These are phyloP conservation scores for Colletotrichum tanaceti DNA, from an alignment of 2,329 filamentous ascomycete genomes.

Conservation along the genomic window DNA sequence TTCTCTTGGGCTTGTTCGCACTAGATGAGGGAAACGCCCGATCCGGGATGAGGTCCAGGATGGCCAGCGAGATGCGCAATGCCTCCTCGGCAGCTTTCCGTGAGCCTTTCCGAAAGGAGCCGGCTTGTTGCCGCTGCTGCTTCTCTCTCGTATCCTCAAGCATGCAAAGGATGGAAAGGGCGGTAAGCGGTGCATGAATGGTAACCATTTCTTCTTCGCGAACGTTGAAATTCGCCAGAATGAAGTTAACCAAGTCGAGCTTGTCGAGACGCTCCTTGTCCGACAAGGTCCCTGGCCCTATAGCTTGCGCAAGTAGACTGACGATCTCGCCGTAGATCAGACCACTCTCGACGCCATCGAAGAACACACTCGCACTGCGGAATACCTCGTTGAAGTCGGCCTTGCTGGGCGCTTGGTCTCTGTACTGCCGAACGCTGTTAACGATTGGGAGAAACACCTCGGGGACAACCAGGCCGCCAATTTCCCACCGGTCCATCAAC, in stretches of 20 bases:
- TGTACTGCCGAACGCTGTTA: conserved; percentile 81
- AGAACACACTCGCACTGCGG: conserved; percentile 93
- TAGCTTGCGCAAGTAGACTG: conserved; percentile 71
- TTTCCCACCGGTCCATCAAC: conserved; percentile 98
- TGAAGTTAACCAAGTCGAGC: conserved; percentile 81
- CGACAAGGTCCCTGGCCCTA: conserved; percentile 59
- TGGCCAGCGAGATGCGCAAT: conserved; percentile 63
- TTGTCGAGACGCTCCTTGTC: conserved; percentile 67
- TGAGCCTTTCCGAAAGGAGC: conserved; percentile 45
- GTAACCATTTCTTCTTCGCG: conserved; percentile 96
- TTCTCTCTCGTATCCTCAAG: conserved; percentile 64
- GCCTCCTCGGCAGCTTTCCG: conserved; percentile 49
- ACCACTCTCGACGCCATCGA: conserved; percentile 94
- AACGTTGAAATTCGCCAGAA: conserved; percentile 89
- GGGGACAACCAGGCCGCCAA: conserved; percentile 88
- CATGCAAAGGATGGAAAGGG: conserved; percentile 73
- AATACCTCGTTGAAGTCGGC: conserved; percentile 86
- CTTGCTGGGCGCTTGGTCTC: conserved; percentile 71
- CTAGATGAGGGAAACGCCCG: conserved; percentile 64
- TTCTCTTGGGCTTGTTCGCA: conserved; percentile 39
- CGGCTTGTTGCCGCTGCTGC: conserved; percentile 46
- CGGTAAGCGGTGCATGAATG: conserved; percentile 82
- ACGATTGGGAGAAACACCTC: conserved; percentile 90
- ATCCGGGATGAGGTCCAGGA: conserved; percentile 74
- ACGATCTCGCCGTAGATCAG: conserved; percentile 90